Base-by-base conservation (phyloP, 2,329 filamentous ascomycete genomes). In the Colletotrichum sp. region DNA sequence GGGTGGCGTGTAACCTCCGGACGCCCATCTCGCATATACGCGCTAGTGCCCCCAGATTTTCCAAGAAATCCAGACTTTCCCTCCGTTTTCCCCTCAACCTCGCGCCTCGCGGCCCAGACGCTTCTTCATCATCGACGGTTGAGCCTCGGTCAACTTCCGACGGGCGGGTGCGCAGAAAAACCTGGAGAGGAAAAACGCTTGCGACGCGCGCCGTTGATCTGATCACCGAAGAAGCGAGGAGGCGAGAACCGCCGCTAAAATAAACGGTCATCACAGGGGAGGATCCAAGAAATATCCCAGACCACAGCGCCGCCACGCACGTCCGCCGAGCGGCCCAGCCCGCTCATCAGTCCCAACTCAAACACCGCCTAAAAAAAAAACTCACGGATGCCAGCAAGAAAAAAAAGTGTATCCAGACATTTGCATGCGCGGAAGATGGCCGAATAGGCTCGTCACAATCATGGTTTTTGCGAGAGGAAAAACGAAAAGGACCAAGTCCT, bases 11-110 rank as follows among this genome's bases (percentile, higher is more conserved):
- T 68, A 72, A 72, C 73, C 69, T 72, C 73, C 73, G 34, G 69
- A 72, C 39, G 27, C 63, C 36, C 36, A 75, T 75, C 69, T 74
- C 66, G 72, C 72, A 74, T 74, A 71, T 71, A 57, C 63, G 55
- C 63, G 55, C 73, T 68, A 72, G 44, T 30, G 36, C 22, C 68
- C 73, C 69, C 69, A 64, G 63, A 30, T 75, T 75, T 68, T 65
- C 44, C 63, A 59, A 64, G 57, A 64, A 57, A 32, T 68, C 64
- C 57, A 72, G 60, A 68, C 30, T 48, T 19, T 52, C 34, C 55
- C 28, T n/a, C 34, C 52, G 36, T 39, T 39, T 39, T 39, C 22
- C 22, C 27, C 32, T 60, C 34, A 16, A 69, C 55, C 57, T 68
- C 44, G 22, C 32, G 44, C 30, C 4, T 22, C 36, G 57, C 64